Conservation (phyloP, 2,329 filamentous ascomycete species). For the Nannizziopsis arthrosporioides region DNA sequence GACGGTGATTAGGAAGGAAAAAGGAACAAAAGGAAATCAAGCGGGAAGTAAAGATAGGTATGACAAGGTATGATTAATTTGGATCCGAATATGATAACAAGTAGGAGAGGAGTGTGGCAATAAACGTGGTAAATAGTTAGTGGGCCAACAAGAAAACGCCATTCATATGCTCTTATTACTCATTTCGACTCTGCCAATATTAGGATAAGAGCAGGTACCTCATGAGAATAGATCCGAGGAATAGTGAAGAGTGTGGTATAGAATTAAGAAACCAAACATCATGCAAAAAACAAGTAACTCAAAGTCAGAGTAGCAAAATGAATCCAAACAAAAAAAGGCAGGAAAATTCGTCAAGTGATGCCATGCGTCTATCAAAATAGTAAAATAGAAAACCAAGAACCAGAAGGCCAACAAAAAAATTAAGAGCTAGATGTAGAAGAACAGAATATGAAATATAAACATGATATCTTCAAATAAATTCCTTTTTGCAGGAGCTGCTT, state of each 20-base stretch:
- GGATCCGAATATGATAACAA: no score
- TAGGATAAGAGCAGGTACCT: constrained; percentile 2
- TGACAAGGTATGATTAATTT: no score
- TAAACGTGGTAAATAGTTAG: not conserved
- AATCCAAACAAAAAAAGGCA: not conserved
- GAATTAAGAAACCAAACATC: constrained; percentile 1
- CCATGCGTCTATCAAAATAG: constrained; percentile 11
- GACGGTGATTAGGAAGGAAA: no score
- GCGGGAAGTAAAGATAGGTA: no score
- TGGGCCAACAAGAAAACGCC: constrained; percentile 5
- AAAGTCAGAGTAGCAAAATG: not conserved
- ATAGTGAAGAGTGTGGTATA: not conserved
- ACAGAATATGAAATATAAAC: not conserved
- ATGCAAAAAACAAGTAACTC: not conserved
- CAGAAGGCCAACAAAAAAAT: not conserved
- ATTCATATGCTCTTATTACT: constrained; percentile 13
- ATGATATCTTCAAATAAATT: not conserved
- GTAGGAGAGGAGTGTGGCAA: not conserved
- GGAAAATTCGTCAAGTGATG: constrained; percentile 9
- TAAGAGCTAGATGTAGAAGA: not conserved
- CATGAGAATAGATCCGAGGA: not conserved
- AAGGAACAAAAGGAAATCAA: no score
- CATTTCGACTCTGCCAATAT: constrained; percentile 7
- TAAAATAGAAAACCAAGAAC: not conserved
- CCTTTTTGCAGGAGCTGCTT: not conserved